Evolutionary conservation across 2,329 filamentous ascomycete genomes (phyloP).

Genomic region (Fusarium sp.): DNA sequence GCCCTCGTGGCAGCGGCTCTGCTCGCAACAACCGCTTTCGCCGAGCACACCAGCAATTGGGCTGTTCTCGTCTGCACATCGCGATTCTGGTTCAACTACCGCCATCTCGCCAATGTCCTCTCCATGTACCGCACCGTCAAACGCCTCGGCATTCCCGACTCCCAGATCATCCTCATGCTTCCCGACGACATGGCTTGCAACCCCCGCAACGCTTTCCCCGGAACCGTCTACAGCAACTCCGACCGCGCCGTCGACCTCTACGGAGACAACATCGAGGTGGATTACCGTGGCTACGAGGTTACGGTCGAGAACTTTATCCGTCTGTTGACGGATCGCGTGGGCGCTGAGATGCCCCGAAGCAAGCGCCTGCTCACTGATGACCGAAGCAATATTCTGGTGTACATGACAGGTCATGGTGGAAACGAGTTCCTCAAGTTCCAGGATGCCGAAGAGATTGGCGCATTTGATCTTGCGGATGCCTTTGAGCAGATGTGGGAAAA

Average conservation of each 20-base stretch:
- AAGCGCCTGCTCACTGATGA: slow-evolving; percentile 95
- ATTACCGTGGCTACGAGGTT: slow-evolving; percentile 97
- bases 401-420: slow-evolving; percentile 98
- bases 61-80: slow-evolving; percentile 98
- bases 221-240: slow-evolving; percentile 98
- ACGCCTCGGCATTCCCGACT: slow-evolving; percentile 95
- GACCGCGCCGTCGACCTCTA: slow-evolving; percentile 96
- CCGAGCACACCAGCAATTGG: slow-evolving; percentile 98
- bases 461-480: slow-evolving; percentile 94
- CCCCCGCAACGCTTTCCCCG: slow-evolving; percentile 96
- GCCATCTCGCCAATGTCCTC: slow-evolving; percentile 96
- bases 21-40: slow-evolving; percentile 60
- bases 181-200: slow-evolving; percentile 99
- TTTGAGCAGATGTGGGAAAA: slow-evolving; percentile 99
- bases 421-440: slow-evolving; percentile 99
- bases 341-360: slow-evolving; percentile 92
- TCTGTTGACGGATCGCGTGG: slow-evolving; percentile 91
- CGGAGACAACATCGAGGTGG: slow-evolving; percentile 98
- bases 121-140: slow-evolving; percentile 98
- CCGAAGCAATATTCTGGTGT: slow-evolving; percentile 95
- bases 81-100: slow-evolving; percentile 99
- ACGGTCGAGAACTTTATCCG: slow-evolving; percentile 99
- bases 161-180: slow-evolving; percentile 99
- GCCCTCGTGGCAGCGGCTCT: slow-evolving; percentile 61
- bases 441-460: slow-evolving; percentile 96